phyloP scores from a whole-genome alignment of 441 rosid species.

The Arabidopsis hybrid region DNA sequence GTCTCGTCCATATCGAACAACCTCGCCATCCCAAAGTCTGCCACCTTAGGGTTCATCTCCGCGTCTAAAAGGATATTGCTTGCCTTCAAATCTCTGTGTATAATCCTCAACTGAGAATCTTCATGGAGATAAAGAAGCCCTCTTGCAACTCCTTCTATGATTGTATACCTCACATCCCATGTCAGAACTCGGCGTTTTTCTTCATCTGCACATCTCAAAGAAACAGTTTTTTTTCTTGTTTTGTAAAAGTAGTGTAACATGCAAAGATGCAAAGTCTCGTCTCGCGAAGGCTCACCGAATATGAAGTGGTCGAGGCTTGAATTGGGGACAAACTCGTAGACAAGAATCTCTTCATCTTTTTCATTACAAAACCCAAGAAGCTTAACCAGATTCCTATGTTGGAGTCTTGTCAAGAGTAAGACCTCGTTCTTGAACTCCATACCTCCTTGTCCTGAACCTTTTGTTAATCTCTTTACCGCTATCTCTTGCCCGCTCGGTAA shows the following conservation, averaged over 20 bases:
- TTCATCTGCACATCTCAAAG: slow-evolving; percentile 26
- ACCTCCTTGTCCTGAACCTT: slow-evolving; percentile 52
- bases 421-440: slow-evolving; percentile 64
- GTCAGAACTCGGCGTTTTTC: slow-evolving; percentile 37
- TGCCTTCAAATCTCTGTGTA: slow-evolving; percentile 45
- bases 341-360: slow-evolving; percentile 53
- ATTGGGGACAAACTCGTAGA: slow-evolving; percentile 56
- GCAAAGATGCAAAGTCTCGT: background rate
- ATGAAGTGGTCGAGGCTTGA: slow-evolving; percentile 57
- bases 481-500: slow-evolving; percentile 49
- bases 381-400: slow-evolving; percentile 61
- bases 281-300: slow-evolving; percentile 42
- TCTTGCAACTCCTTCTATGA: slow-evolving; percentile 40
- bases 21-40: slow-evolving; percentile 49
- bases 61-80: slow-evolving; percentile 47
- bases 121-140: slow-evolving; percentile 47
- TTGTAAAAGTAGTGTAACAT: background rate
- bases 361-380: slow-evolving; percentile 59
- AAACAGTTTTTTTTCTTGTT: background rate
- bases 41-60: slow-evolving; percentile 44
- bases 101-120: slow-evolving; percentile 42
- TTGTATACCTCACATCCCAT: slow-evolving; percentile 42
- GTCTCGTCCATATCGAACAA: slow-evolving; percentile 42
- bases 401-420: slow-evolving; percentile 55
- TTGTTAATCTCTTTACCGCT: slow-evolving; percentile 59